Conservation (phyloP, 1,284 basidiomycete genomes). For the Ceratobasidium papillatum region DNA sequence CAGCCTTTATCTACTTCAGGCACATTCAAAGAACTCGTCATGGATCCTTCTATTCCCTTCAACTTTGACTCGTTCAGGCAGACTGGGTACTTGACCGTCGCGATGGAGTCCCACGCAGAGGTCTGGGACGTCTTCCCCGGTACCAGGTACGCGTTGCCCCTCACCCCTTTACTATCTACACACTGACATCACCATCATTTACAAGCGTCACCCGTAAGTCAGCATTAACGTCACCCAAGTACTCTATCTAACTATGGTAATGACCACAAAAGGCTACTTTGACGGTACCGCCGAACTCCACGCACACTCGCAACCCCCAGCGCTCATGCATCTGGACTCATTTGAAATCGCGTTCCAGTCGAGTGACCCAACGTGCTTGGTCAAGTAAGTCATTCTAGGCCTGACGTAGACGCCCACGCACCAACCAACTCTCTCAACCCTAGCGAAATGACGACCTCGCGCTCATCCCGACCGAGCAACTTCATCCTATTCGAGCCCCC, state of each 20-base stretch:
- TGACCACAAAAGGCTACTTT: slow-evolving; percentile 16
- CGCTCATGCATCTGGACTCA: slow-evolving; percentile 37
- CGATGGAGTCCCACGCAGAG: slow-evolving; percentile 36
- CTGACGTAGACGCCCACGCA: background rate
- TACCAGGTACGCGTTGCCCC: slow-evolving; percentile 8
- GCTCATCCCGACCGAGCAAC: slow-evolving; percentile 18
- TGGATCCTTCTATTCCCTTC: slow-evolving; percentile 11
- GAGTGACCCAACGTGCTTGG: slow-evolving; percentile 29
- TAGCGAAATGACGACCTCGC: slow-evolving; percentile 28
- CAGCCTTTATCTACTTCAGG: background rate
- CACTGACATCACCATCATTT: background rate
- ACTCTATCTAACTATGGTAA: background rate
- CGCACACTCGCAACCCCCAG: slow-evolving; percentile 18
- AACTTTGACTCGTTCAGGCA: slow-evolving; percentile 28
- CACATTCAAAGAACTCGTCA: slow-evolving; percentile 22
- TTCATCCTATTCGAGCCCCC: slow-evolving; percentile 28
- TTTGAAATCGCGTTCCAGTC: slow-evolving; percentile 40
- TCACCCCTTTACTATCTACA: background rate
- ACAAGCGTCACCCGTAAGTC: slow-evolving; percentile 35
- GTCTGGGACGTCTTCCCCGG: slow-evolving; percentile 37
- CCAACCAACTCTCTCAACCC: background rate
- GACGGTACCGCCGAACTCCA: slow-evolving; percentile 34
- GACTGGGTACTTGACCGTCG: slow-evolving; percentile 20
- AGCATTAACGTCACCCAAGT: background rate
- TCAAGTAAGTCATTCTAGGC: slow-evolving; percentile 28